These are phyloP conservation scores for Cymbidium sinense DNA, from an alignment of 106 monocot species.

Conservation along the genomic window DNA sequence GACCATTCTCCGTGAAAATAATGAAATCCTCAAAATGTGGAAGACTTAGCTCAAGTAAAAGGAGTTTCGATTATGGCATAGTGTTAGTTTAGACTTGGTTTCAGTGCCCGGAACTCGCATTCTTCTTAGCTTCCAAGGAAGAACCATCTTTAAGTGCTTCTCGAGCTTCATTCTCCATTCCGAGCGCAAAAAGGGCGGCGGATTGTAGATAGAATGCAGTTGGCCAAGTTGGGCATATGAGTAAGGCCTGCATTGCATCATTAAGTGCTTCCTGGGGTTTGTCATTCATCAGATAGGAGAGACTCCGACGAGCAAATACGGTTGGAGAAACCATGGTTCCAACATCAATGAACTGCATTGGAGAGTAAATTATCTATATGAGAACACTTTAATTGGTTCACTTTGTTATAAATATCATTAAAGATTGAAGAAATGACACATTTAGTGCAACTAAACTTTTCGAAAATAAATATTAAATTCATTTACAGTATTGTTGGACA, in stretches of 20 bases:
- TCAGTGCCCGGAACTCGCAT: not conserved
- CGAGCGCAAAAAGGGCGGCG: constrained; percentile 37
- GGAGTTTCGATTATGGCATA: not conserved
- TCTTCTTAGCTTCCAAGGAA: constrained; percentile 33
- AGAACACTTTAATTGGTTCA: no score
- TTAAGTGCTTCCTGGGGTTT: constrained; percentile 50
- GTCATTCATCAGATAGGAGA: constrained; percentile 56
- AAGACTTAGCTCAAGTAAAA: not conserved
- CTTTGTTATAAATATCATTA: no score
- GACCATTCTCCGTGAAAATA: not conserved
- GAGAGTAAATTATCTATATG: not conserved
- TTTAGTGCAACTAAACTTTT: no score
- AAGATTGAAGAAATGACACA: no score
- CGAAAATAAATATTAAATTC: no score
- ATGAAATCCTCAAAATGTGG: not conserved
- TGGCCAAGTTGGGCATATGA: constrained; percentile 56
- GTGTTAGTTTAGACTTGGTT: not conserved
- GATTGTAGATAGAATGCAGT: constrained; percentile 59
- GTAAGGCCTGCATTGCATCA: constrained; percentile 54
- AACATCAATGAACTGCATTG: constrained; percentile 79
- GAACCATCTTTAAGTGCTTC: constrained; percentile 52
- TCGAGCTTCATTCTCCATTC: constrained; percentile 47
- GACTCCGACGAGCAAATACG: constrained; percentile 41
- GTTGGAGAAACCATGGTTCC: constrained; percentile 88
- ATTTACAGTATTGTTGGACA: no score